A percentile compares a stretch with the other conserved stretches of the same genome.
Evolutionary conservation across 2,329 filamentous ascomycete genomes (phyloP).

Genomic region (Thielaviopsis punctulata): DNA sequence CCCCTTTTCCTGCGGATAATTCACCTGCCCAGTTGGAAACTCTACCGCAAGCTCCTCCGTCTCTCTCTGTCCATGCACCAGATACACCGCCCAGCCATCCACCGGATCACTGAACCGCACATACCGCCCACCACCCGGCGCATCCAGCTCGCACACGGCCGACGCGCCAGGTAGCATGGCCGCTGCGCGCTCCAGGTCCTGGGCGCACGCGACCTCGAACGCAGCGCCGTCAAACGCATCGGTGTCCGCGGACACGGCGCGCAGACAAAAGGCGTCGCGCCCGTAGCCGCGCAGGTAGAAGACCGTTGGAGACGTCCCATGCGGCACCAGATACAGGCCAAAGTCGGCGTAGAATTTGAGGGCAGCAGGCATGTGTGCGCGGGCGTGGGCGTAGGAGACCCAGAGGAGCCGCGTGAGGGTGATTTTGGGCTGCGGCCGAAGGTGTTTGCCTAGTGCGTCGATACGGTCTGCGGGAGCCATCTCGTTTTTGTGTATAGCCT

Average conservation of each 20-base stretch:
- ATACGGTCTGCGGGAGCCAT: background rate
- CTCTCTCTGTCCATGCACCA: conserved; percentile 35
- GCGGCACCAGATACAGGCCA: conserved; percentile 24
- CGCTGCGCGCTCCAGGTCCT: conserved; percentile 34
- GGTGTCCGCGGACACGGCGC: conserved; percentile 28
- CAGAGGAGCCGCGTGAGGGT: background rate
- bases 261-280: conserved; percentile 40
- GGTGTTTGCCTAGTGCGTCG: background rate
- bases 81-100: conserved; percentile 39
- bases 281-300: conserved; percentile 46
- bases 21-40: conserved; percentile 27
- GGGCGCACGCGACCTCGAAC: conserved; percentile 38
- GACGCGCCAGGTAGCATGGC: conserved; percentile 29
- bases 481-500: background rate
- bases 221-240: conserved; percentile 38
- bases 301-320: conserved; percentile 23
- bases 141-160: conserved; percentile 30
- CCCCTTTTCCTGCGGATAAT: conserved; percentile 28
- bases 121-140: conserved; percentile 34
- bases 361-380: conserved; percentile 24
- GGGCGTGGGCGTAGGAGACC: conserved; percentile 27
- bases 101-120: conserved; percentile 36
- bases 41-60: conserved; percentile 22
- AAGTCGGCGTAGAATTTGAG: conserved; percentile 30
- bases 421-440: background rate